phyloP scores from a whole-genome alignment of 108 stramenopile genomes.

The Epithemia pelagica region DNA sequence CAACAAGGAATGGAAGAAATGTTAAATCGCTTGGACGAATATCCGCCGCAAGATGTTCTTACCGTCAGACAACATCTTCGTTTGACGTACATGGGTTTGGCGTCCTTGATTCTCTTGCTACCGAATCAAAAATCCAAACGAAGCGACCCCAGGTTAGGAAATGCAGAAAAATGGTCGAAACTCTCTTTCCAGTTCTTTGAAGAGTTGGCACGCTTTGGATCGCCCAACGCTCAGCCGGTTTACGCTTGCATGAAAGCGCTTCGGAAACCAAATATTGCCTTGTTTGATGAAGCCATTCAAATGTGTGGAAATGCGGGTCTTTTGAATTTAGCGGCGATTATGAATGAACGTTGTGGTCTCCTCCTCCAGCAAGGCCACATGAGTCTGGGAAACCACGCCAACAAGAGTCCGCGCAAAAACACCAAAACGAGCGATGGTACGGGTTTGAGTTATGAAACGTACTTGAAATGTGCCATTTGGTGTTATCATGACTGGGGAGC shows the following conservation, averaged over 20 bases:
- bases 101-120: conserved; percentile 15
- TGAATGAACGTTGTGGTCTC: conserved; percentile 26
- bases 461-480: conserved; percentile 21
- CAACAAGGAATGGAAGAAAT: conserved; percentile 19
- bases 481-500: conserved; percentile 31
- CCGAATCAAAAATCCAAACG: conserved; percentile 5
- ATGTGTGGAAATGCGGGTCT: conserved; percentile 9
- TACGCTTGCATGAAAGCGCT: conserved; percentile 23
- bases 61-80: conserved; percentile 15
- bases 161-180: neutral
- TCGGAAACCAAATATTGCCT: conserved; percentile 8
- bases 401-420: neutral
- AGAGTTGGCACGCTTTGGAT: conserved; percentile 16
- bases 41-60: conserved; percentile 23
- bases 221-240: conserved; percentile 19
- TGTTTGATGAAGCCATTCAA: conserved; percentile 21
- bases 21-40: conserved; percentile 17
- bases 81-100: conserved; percentile 23
- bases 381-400: too few relatives aligned
- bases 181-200: conserved; percentile 3
- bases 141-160: too few relatives aligned
- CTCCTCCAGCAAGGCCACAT: conserved; percentile 6
- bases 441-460: conserved; percentile 2
- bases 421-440: neutral
- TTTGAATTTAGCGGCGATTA: conserved; percentile 27